A percentile compares a stretch with the other conserved stretches of the same genome.
Evolutionary conservation across 1,284 basidiomycete genomes (phyloP).

Genomic region (Ustilago trichophora): DNA sequence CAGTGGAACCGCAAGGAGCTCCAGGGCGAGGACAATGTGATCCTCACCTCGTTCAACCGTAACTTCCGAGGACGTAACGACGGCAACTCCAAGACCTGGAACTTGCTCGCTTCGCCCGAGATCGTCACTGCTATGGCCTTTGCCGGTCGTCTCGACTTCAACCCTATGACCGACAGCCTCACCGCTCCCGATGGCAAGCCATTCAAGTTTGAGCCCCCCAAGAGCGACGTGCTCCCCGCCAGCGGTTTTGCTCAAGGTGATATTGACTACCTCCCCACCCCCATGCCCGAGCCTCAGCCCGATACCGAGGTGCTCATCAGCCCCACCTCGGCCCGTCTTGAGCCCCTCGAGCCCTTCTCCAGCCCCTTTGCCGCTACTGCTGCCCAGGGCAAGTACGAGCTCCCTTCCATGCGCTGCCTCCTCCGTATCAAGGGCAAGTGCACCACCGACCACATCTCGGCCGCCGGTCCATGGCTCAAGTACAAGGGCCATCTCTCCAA

Average conservation of each 20-base stretch:
- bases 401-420: slow-evolving; percentile 76
- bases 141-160: slow-evolving; percentile 92
- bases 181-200: slow-evolving; percentile 75
- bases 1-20: slow-evolving; percentile 97
- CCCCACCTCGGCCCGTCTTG: slow-evolving; percentile 72
- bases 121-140: slow-evolving; percentile 93
- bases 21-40: slow-evolving; percentile 92
- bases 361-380: slow-evolving; percentile 74
- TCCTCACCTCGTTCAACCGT: slow-evolving; percentile 96
- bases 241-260: slow-evolving; percentile 84
- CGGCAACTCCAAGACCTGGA: slow-evolving; percentile 94
- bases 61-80: slow-evolving; percentile 99
- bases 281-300: slow-evolving; percentile 75
- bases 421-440: slow-evolving; percentile 95
- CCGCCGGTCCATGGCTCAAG: slow-evolving; percentile 81
- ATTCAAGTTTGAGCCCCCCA: slow-evolving; percentile 88
- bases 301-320: slow-evolving; percentile 78
- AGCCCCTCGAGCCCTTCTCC: slow-evolving; percentile 84
- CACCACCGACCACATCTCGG: slow-evolving; percentile 79
- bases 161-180: slow-evolving; percentile 86
- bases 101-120: slow-evolving; percentile 96
- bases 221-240: slow-evolving; percentile 83
- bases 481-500: slow-evolving; percentile 93
- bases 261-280: slow-evolving; percentile 79
- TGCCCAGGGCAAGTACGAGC: slow-evolving; percentile 73